phyloP scores from a whole-genome alignment of 768 basidiomycete species.

The Tylopilus subfusipes region DNA sequence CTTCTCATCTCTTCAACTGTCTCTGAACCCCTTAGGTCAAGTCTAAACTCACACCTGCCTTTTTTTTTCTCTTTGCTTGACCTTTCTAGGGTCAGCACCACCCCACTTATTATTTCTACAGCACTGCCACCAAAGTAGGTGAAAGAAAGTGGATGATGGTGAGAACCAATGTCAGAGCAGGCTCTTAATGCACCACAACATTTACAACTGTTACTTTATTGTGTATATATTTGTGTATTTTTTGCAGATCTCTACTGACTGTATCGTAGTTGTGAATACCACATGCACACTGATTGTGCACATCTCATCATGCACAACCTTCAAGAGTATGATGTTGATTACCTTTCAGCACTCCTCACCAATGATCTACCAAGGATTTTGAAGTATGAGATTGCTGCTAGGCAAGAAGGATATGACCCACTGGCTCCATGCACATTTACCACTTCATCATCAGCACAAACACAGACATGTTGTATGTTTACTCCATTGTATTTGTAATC shows the following conservation, averaged over 20 bases:
- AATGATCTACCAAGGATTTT: neutral
- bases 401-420: neutral
- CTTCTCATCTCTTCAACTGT: too few relatives aligned
- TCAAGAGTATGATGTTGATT: conserved; percentile 2
- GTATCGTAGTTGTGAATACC: neutral
- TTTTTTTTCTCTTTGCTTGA: too few relatives aligned
- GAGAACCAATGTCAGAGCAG: neutral
- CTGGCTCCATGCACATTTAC: neutral
- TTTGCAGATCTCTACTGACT: too few relatives aligned
- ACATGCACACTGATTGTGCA: neutral
- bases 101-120: too few relatives aligned
- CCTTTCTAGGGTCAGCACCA: too few relatives aligned
- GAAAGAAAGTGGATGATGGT: neutral
- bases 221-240: neutral
- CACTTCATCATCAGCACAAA: neutral
- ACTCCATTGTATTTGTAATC: neutral
- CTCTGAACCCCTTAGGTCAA: too few relatives aligned
- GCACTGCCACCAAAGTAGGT: neutral
- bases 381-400: neutral
- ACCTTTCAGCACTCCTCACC: neutral
- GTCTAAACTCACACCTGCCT: too few relatives aligned
- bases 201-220: neutral
- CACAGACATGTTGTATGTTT: neutral
- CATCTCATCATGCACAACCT: conserved; percentile 3
- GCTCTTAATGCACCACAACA: neutral